Conservation (phyloP, 2,329 filamentous ascomycete genomes). For the Sphaerulina musiva region DNA sequence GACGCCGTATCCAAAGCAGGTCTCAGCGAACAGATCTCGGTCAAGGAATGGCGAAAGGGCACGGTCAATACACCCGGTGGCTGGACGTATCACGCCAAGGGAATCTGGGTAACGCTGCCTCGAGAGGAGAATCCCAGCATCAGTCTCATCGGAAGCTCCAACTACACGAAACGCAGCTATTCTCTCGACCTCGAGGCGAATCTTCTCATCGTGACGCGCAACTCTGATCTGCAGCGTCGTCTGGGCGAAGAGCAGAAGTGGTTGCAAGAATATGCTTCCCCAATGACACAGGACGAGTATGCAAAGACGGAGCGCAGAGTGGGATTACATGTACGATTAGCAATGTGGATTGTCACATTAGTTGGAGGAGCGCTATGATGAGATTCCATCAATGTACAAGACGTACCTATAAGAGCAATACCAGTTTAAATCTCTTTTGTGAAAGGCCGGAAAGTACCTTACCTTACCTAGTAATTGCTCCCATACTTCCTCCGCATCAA, state of each 20-base stretch:
- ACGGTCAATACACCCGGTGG: slow-evolving; percentile 72
- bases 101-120: slow-evolving; percentile 78
- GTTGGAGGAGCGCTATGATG: slow-evolving; percentile 76
- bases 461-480: too few relatives aligned
- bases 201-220: slow-evolving; percentile 73
- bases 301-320: slow-evolving; percentile 75
- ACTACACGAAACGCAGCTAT: slow-evolving; percentile 93
- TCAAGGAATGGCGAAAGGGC: slow-evolving; percentile 85
- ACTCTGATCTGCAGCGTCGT: slow-evolving; percentile 62
- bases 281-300: slow-evolving; percentile 70
- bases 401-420: not conserved
- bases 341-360: slow-evolving; percentile 87
- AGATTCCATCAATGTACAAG: not conserved
- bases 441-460: too few relatives aligned
- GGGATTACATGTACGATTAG: slow-evolving; percentile 72
- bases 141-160: slow-evolving; percentile 82
- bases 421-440: too few relatives aligned
- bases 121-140: slow-evolving; percentile 60
- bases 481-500: too few relatives aligned
- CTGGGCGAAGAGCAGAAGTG: slow-evolving; percentile 75
- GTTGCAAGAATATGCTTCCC: slow-evolving; percentile 66
- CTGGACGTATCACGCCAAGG: slow-evolving; percentile 98
- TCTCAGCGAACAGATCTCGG: slow-evolving; percentile 53
- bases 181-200: slow-evolving; percentile 86
- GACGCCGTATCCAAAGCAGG: slow-evolving; percentile 52